Evolutionary conservation across 345 rosid genomes (phyloP), one percentile per base, ranked within the genome.

Genomic region (Sapria himalayana): DNA sequence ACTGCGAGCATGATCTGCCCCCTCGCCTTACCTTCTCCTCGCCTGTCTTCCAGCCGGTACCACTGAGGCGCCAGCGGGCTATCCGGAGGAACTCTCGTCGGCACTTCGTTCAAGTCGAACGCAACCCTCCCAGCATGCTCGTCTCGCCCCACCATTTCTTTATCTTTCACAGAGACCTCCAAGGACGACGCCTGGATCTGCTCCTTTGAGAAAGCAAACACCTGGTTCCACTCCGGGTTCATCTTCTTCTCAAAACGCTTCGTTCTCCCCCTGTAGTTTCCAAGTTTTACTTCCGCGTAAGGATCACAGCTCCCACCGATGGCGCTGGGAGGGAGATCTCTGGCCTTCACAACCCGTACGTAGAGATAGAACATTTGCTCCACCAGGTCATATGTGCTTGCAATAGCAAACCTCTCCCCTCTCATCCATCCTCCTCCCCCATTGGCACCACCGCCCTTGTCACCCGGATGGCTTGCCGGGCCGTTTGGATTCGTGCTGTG

Each of bases 61-160:
- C 94, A 85, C 43, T 81, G 94, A 3, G 97, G 92, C 44, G 94
- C 97, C 42, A 85, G 52, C 0, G 94, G 94, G 15, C 94, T 78
- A 33, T 85, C 79, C 1, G 96, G 96, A n/a, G 94, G 94, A 42
- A 85, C 94, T 62, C 94, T 67, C 0, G 85, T 75, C 18, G 96
- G 92, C 52, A 81, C 54, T 51, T 85, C 92, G 19, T 81, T 75
- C 48, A 85, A 38, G 57, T 85, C 94, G 43, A 81, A 75, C 22
- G 54, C 57, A 2, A 85, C 76, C 11, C 72, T 69, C 15, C 97
- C 94, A 8, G 76, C 53, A 44, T 73, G 65, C 32, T 81, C 97
- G 49, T 78, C 92, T 46, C 92, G 57, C 4, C 81, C 86, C 37
- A 69, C 2, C 48, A 70, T 81, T 51, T 85, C 97, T 31, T 61